These are phyloP conservation scores for Metarhizium album DNA, from an alignment of 2,329 filamentous ascomycete genomes.

Conservation along the genomic window DNA sequence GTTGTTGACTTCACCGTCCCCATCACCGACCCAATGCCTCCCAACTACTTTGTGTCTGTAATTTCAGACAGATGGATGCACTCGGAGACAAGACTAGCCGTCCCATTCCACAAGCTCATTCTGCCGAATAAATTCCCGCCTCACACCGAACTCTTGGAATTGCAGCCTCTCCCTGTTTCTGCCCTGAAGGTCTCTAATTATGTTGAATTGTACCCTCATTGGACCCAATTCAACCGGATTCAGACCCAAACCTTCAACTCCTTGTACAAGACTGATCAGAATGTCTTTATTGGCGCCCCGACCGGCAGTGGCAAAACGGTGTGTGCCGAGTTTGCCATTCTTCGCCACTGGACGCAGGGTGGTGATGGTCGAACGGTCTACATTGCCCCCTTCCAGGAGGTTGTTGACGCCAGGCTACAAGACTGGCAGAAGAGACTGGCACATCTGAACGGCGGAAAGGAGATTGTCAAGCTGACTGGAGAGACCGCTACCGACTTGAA, in stretches of 20 bases:
- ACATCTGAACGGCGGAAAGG: conserved; percentile 68
- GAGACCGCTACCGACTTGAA: conserved; percentile 88
- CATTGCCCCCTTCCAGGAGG: conserved; percentile 86
- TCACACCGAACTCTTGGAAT: conserved; percentile 81
- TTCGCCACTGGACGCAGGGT: conserved; percentile 66
- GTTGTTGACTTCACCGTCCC: conserved; percentile 92
- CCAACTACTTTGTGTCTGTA: conserved; percentile 95
- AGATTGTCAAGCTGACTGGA: conserved; percentile 85
- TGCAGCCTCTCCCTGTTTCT: conserved; percentile 82
- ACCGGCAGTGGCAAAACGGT: conserved; percentile 95
- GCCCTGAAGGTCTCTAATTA: conserved; percentile 83
- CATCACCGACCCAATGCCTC: conserved; percentile 94
- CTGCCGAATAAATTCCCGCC: conserved; percentile 92
- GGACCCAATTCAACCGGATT: conserved; percentile 89
- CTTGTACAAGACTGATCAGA: conserved; percentile 81
- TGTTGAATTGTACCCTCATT: conserved; percentile 68
- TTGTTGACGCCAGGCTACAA: conserved; percentile 69
- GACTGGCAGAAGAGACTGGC: conserved; percentile 78
- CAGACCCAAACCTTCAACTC: conserved; percentile 97
- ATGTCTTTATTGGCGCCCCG: conserved; percentile 85
- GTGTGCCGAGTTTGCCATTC: conserved; percentile 85
- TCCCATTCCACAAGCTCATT: conserved; percentile 91
- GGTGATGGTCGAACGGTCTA: conserved; percentile 70
- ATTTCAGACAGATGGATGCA: conserved; percentile 98
- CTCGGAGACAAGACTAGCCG: conserved; percentile 82